These are phyloP conservation scores for Alloascoidea hylecoeti DNA, from an alignment of 805 yeast genomes.

Conservation along the genomic window DNA sequence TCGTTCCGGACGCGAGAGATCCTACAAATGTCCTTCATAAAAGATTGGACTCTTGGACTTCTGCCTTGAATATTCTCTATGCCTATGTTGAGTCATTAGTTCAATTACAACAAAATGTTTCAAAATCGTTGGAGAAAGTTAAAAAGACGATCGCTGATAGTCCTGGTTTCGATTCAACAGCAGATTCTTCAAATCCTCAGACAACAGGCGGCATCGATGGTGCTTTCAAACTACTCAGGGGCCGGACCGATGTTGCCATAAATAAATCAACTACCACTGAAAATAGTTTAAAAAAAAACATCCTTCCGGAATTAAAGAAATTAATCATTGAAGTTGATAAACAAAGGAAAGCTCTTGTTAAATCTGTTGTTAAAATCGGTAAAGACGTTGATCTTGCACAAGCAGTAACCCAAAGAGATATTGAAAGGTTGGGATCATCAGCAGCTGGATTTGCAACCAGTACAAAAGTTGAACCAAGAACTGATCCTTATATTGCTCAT, in stretches of 20 bases:
- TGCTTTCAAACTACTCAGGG: slow-evolving; percentile 18
- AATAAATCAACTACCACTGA: slow-evolving; percentile 24
- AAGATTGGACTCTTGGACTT: slow-evolving; percentile 24
- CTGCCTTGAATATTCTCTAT: slow-evolving; percentile 14
- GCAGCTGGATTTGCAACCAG: slow-evolving; percentile 18
- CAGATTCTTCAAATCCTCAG: slow-evolving; percentile 3
- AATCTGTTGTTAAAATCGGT: slow-evolving; percentile 18
- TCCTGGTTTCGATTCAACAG: slow-evolving; percentile 17
- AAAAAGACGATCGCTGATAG: slow-evolving; percentile 17
- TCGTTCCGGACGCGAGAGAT: slow-evolving; percentile 14
- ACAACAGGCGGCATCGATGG: slow-evolving; percentile 16
- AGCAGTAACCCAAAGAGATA: slow-evolving; percentile 19
- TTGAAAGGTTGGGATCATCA: slow-evolving; percentile 21
- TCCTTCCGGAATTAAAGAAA: slow-evolving; percentile 28
- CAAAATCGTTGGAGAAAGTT: slow-evolving; percentile 19
- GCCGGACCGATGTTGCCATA: slow-evolving; percentile 17
- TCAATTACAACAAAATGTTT: slow-evolving; percentile 13
- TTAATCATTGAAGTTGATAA: slow-evolving; percentile 23
- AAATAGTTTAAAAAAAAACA: slow-evolving; percentile 18
- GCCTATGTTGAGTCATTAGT: slow-evolving; percentile 16
- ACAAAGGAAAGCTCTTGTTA: slow-evolving; percentile 26
- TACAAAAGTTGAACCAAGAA: slow-evolving; percentile 20
- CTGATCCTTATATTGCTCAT: slow-evolving; percentile 32
- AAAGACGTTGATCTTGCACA: slow-evolving; percentile 23
- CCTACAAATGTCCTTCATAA: slow-evolving; percentile 19